Conservation (phyloP, 345 rosid genomes). For the Durio zibethinus region DNA sequence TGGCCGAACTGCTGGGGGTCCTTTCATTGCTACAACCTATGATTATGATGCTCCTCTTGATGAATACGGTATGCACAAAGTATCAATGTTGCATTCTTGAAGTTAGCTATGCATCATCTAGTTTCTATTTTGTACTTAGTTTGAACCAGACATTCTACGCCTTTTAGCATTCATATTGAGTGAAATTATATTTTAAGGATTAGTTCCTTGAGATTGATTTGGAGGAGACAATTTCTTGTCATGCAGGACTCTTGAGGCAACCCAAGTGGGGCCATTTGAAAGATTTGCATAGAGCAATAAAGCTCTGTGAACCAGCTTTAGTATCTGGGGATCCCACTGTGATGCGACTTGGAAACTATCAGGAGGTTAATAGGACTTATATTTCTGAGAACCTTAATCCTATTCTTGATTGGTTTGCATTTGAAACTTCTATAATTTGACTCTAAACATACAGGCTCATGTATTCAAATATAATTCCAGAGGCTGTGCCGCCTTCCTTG, state of each 20-base stretch:
- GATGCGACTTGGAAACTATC: conserved; percentile 68
- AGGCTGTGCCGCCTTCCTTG: conserved; percentile 89
- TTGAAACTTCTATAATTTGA: not conserved
- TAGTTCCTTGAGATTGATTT: not conserved
- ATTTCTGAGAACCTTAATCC: not conserved
- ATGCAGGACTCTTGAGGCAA: conserved; percentile 74
- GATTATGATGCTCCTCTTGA: conserved; percentile 96
- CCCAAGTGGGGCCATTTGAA: conserved; percentile 99
- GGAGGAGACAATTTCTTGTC: conserved; percentile 3
- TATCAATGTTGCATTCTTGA: not conserved
- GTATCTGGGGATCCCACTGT: conserved; percentile 63
- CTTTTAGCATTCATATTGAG: not conserved
- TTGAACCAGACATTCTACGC: not conserved
- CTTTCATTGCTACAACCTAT: conserved; percentile 93
- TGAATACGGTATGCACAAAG: conserved; percentile 65
- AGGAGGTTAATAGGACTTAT: conserved; percentile 54
- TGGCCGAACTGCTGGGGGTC: conserved; percentile 99
- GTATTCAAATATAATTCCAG: conserved; percentile 74
- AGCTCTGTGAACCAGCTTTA: conserved; percentile 81
- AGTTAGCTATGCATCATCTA: not conserved
- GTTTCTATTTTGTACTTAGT: not conserved
- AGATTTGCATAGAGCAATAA: conserved; percentile 91
- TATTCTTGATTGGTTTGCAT: not conserved
- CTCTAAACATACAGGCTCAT: conserved; percentile 56
- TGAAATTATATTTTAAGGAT: not conserved